Evolutionary conservation across 2,329 filamentous ascomycete species (phyloP), one percentile per base, ranked within the genome.

Genomic region (Chalara sp.): DNA sequence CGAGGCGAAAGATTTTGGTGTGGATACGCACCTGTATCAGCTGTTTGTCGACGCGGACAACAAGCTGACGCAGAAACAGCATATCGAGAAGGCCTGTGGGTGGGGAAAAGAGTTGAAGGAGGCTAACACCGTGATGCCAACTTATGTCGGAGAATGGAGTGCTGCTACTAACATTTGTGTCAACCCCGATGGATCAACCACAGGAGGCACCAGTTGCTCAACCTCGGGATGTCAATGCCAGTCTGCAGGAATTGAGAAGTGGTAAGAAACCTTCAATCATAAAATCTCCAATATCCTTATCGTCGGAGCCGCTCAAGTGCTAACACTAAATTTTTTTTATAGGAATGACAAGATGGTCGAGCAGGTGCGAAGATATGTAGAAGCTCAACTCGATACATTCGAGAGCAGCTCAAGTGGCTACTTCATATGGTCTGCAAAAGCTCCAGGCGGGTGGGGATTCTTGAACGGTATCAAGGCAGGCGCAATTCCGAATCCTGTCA

Each of bases 11-110:
- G 57, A 50, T 5, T 72, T 72, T 56, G 68, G 62, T 28, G 54
- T 72, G 41, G 70, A 72, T 52, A 62, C 61, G 2, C 70, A 71
- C 53, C 61, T 70, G 32, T 72, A 72, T 56, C 69, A 72, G 53
- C 64, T 72, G 53, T 66, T 64, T 50, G 63, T 56, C 4, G 56
- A 61, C 5, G 54, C 56, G 5, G 67, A 71, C 56, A 65, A 65
- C 13, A 30, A 42, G 3, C 63, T 72, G 7, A 66, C 58, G 5
- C 68, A 71, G 49, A 52, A 55, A 0, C 52, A 68, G 46, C 70
- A 73, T 55, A 67, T 72, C 49, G 52, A 56, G n/a, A 63, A 67
- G 56, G 70, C 68, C 4, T 73, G 71, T 57, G 59, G 59, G 21
- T 70, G 66, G 64, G 53, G 55, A 10, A 55, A 61, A 6, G 52